Evolutionary conservation across 2,329 filamentous ascomycete genomes (phyloP), one percentile per base, ranked within the genome.

Genomic region (Orbilia javanica): DNA sequence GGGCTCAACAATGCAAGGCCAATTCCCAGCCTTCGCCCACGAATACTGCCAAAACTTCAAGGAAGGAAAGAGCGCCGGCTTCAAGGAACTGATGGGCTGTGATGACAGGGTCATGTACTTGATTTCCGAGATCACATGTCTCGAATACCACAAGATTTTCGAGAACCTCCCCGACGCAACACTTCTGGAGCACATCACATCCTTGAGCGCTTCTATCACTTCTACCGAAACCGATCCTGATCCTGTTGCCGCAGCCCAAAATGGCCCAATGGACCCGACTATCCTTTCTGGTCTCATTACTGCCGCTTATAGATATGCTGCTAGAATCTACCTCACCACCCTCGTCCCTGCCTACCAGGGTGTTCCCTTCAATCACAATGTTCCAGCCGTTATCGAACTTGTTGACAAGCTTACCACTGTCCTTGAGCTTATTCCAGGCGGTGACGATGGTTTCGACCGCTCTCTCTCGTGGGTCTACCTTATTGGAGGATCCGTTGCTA

Each of bases 21-120:
- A 90, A 71, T 92, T 93, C 8, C 96, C 96, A 6, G 89, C 89
- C 7, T 98, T 97, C 83, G 94, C 96, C 3, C 93, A 97, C 85
- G 93, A 92, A n/a, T 99, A 98, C 85, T 91, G 96, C 62, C 91
- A 96, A 84, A 97, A 97, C 87, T 93, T 97, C 84, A 89, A 97
- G 64, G 86, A 84, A 60, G 86, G 86, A 25, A 85, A 87, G 4
- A 85, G 86, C 1, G 92, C 93, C 8, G 96, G 96, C 10, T 88
- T 99, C 42, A 90, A 92, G 66, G 94, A 97, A 86, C 88, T 98
- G 64, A 98, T 98, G 94, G 96, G 96, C 81, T 98, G 96, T 84
- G 95, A 98, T 80, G 96, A 99, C 85, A 90, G 91, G 22, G 92
- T 98, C 85, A 97, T 99, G 94, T 98, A 97, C 84, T 88, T 98